Conservation (phyloP, 192 early-diverging fungal genomes). For the Entomortierella parvispora region DNA sequence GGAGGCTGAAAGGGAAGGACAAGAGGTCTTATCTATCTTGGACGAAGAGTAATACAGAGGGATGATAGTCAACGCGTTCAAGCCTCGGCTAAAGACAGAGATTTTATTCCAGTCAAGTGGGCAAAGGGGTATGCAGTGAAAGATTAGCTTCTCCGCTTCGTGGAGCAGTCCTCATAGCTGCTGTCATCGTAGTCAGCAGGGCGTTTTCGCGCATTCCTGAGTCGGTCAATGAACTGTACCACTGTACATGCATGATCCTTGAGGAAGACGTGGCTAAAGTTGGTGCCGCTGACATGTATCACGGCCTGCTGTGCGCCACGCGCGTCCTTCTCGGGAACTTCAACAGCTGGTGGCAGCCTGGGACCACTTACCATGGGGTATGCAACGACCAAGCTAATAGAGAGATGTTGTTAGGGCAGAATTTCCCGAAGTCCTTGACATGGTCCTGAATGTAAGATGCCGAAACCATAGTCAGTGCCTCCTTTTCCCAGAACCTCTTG, state of each 20-base stretch:
- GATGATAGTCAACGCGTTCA: too few species aligned
- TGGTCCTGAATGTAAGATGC: constrained; percentile 9
- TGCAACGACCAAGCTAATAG: constrained; percentile 28
- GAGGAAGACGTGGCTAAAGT: constrained; percentile 7
- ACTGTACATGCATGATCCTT: too few species aligned
- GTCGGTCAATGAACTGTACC: constrained; percentile 14
- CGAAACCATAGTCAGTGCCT: constrained; percentile 4
- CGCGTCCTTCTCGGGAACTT: constrained; percentile 5
- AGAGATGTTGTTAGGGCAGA: constrained; percentile 19
- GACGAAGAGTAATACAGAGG: too few species aligned
- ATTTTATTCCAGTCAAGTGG: too few species aligned
- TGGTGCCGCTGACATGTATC: constrained; percentile 8
- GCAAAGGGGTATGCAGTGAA: too few species aligned
- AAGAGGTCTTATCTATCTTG: too few species aligned
- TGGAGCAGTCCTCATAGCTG: constrained; percentile 8
- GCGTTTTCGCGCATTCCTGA: constrained; percentile 15
- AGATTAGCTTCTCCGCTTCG: constrained; percentile 1
- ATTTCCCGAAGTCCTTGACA: constrained; percentile 11
- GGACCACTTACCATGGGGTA: constrained; percentile 3
- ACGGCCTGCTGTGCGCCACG: constrained; percentile 21
- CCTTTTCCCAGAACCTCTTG: background rate
- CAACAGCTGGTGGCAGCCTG: constrained; percentile 4
- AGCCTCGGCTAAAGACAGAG: too few species aligned
- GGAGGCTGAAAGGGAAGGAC: too few species aligned
- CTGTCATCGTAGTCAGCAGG: constrained; percentile 16